Percentiles rank a stretch among this genome's conserved stretches.
phyloP scores from a whole-genome alignment of 257 asterid genomes.

The Rubia yunnanensis region DNA sequence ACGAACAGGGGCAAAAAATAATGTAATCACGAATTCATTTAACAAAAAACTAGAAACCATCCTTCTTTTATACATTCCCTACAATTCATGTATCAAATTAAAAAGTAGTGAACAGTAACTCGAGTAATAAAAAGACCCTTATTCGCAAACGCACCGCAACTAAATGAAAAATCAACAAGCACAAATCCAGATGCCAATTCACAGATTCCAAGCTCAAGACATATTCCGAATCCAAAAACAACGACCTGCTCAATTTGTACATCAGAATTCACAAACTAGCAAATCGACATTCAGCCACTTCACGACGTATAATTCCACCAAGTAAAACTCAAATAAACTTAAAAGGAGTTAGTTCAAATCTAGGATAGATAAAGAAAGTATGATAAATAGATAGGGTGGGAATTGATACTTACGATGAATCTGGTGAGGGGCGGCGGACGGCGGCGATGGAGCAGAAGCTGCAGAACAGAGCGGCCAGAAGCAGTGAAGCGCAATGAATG shows the following conservation, averaged over 20 bases:
- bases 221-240: background rate
- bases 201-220: background rate
- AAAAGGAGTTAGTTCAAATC: background rate
- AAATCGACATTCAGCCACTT: background rate
- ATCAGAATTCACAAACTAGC: background rate
- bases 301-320: background rate
- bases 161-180: background rate
- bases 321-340: background rate
- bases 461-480: background rate
- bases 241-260: background rate
- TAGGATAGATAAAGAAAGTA: background rate
- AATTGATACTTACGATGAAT: background rate
- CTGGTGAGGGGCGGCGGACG: background rate
- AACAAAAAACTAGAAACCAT: background rate
- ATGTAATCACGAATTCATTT: background rate
- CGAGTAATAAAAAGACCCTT: background rate
- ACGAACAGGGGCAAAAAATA: background rate
- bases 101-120: background rate
- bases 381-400: background rate
- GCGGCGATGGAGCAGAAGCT: conserved; percentile 9
- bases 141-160: background rate
- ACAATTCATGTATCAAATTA: background rate
- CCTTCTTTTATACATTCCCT: background rate
- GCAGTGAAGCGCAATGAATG: background rate
- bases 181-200: background rate